These are phyloP conservation scores for Cynanchum wilfordii DNA, from an alignment of 257 asterid species.

Conservation along the genomic window DNA sequence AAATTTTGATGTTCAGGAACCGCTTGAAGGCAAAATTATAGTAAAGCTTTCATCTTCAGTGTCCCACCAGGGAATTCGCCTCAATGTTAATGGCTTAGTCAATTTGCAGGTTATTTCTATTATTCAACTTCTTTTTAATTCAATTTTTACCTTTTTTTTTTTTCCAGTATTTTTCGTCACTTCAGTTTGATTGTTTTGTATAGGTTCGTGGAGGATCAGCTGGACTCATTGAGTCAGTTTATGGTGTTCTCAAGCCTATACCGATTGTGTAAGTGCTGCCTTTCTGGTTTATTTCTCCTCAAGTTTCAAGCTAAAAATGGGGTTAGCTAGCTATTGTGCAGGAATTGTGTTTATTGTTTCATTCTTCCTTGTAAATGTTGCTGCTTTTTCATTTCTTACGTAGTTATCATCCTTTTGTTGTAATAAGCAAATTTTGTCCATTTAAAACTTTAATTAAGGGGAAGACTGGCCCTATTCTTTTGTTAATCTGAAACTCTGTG, in stretches of 20 bases:
- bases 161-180: not conserved
- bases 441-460: not conserved
- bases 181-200: not conserved
- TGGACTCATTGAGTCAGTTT: slow-evolving; percentile 76
- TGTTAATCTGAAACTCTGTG: no score
- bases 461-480: not conserved
- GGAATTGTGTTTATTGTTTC: slow-evolving; percentile 29
- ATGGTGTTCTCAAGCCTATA: slow-evolving; percentile 76
- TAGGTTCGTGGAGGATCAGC: slow-evolving; percentile 95
- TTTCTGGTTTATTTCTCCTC: slow-evolving; percentile 4
- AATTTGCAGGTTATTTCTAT: slow-evolving; percentile 53
- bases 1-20: slow-evolving; percentile 39
- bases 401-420: not conserved
- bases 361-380: not conserved
- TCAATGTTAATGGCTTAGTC: slow-evolving; percentile 60
- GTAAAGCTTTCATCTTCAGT: slow-evolving; percentile 45
- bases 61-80: slow-evolving; percentile 68
- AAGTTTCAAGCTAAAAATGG: not conserved
- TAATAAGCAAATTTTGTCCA: not conserved
- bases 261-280: slow-evolving; percentile 49
- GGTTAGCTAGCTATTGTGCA: slow-evolving; percentile 9
- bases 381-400: not conserved
- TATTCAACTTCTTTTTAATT: not conserved
- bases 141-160: not conserved
- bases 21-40: slow-evolving; percentile 58